A percentile compares a stretch with the other conserved stretches of the same genome.
Conservation (phyloP, 1,284 basidiomycete genomes). For the Ceratobasidium sp. region DNA sequence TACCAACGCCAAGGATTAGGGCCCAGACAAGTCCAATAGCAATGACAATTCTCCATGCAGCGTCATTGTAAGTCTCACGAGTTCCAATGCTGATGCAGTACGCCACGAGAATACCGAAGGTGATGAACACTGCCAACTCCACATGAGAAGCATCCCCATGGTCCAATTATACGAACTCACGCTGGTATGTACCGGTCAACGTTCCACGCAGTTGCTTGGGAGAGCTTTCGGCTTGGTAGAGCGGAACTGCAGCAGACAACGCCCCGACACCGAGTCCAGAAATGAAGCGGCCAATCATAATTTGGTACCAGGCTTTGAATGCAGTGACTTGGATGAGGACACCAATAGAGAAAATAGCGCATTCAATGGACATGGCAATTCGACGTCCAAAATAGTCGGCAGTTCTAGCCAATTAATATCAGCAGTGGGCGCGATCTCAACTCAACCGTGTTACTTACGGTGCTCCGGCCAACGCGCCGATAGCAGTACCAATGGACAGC, state of each 20-base stretch:
- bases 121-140: constrained; percentile 62
- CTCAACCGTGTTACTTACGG: constrained; percentile 50
- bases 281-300: constrained; percentile 69
- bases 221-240: constrained; percentile 78
- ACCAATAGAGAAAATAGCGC: constrained; percentile 70
- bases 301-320: constrained; percentile 56
- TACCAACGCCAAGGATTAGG: constrained; percentile 67
- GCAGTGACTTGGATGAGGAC: constrained; percentile 67
- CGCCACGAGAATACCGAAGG: constrained; percentile 76
- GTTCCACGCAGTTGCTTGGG: constrained; percentile 80
- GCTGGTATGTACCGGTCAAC: constrained; percentile 55
- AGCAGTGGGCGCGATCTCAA: background rate
- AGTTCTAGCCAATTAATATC: constrained; percentile 38
- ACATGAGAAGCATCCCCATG: background rate
- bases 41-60: constrained; percentile 72
- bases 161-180: constrained; percentile 34
- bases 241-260: constrained; percentile 76
- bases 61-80: constrained; percentile 50
- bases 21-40: constrained; percentile 76
- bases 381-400: constrained; percentile 74
- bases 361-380: constrained; percentile 73
- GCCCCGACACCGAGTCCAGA: constrained; percentile 74
- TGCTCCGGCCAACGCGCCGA: constrained; percentile 66
- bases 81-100: constrained; percentile 56
- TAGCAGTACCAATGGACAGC: constrained; percentile 68